These are phyloP conservation scores for Carpinus fangiana DNA, from an alignment of 306 rosid genomes.

Conservation along the genomic window DNA sequence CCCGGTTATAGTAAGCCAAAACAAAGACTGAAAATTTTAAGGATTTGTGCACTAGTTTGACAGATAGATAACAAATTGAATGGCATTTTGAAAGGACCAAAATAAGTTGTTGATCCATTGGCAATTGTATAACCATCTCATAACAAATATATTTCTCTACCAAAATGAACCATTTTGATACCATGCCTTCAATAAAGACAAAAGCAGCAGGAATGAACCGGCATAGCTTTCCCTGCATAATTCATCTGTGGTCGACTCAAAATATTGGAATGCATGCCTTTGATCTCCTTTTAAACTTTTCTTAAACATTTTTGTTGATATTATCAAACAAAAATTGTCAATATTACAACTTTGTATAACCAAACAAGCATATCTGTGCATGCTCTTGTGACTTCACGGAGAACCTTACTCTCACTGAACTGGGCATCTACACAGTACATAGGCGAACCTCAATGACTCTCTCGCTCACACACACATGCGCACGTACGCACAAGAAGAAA, in stretches of 20 bases:
- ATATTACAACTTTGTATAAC: background rate
- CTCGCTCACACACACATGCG: background rate
- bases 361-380: slow-evolving; percentile 1
- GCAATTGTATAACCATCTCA: background rate
- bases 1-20: no score
- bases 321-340: background rate
- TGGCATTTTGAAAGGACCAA: background rate
- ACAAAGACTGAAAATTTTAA: no score
- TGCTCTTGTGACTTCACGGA: slow-evolving; percentile 14
- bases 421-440: slow-evolving; percentile 25
- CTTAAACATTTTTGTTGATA: background rate
- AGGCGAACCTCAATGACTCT: slow-evolving; percentile 10
- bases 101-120: no score
- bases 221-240: background rate
- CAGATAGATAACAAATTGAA: background rate
- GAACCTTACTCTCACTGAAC: slow-evolving; percentile 21
- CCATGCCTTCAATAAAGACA: background rate
- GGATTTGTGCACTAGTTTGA: background rate
- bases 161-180: background rate
- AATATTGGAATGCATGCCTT: background rate
- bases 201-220: background rate
- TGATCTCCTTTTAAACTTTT: background rate
- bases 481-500: slow-evolving; percentile 16
- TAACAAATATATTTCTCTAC: background rate
- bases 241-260: background rate